These are phyloP conservation scores for Lolium perenne DNA, from an alignment of 176 grass and related monocot genomes.

Conservation along the genomic window DNA sequence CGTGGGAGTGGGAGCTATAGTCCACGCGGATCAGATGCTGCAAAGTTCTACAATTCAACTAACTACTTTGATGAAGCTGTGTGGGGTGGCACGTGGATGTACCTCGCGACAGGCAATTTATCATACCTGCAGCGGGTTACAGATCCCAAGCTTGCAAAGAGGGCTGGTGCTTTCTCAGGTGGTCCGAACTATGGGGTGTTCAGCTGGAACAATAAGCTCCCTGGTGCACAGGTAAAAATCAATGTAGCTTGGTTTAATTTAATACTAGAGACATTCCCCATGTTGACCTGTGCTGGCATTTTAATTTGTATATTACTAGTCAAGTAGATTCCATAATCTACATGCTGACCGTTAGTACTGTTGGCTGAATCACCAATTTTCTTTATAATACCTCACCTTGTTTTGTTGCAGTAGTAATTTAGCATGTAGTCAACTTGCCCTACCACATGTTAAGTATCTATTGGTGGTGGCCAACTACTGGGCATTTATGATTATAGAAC, in stretches of 20 bases:
- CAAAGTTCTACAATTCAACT: conserved; percentile 91
- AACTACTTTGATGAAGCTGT: conserved; percentile 89
- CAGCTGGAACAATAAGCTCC: conserved; percentile 98
- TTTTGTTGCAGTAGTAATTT: conserved; percentile 28
- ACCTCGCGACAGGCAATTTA: conserved; percentile 88
- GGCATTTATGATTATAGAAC: conserved; percentile 11
- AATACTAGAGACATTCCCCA: conserved; percentile 30
- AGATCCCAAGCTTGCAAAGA: conserved; percentile 64
- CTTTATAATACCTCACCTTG: conserved; percentile 29
- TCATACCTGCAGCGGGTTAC: conserved; percentile 74
- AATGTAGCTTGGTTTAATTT: not conserved
- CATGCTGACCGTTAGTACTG: not conserved
- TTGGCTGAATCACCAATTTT: not conserved
- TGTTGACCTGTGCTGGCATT: conserved; percentile 18
- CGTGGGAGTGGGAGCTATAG: conserved; percentile 62
- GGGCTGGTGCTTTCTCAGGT: conserved; percentile 82
- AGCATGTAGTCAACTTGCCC: conserved; percentile 36
- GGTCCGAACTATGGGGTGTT: conserved; percentile 81
- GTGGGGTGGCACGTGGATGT: conserved; percentile 94
- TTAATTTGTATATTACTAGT: conserved; percentile 26
- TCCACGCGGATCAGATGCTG: conserved; percentile 56
- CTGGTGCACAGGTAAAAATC: conserved; percentile 79
- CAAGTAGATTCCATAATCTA: not conserved
- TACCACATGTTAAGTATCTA: conserved; percentile 27
- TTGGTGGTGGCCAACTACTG: conserved; percentile 11